A percentile compares a stretch with the other conserved stretches of the same genome.
phyloP scores from a whole-genome alignment of 305 asterid genomes.

The Solanum chacoense region DNA sequence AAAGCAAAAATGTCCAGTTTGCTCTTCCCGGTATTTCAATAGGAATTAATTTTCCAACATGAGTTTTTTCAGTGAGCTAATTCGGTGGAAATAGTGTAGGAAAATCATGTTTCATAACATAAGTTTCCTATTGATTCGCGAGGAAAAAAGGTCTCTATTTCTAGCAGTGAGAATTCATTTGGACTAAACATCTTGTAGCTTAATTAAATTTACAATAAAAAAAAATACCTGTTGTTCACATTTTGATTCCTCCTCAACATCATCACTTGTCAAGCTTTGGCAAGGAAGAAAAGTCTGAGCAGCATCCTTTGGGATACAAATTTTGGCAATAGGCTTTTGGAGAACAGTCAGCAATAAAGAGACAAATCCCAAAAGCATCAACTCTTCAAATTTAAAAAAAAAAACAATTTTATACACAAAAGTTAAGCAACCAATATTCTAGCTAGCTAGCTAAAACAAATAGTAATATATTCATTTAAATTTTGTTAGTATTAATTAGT shows the following conservation, averaged over 20 bases:
- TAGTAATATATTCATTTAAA: not conserved
- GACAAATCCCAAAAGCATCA: conserved; percentile 71
- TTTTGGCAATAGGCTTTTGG: conserved; percentile 40
- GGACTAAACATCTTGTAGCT: not conserved
- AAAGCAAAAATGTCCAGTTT: not conserved
- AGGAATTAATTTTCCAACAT: not conserved
- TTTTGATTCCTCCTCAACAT: conserved; percentile 39
- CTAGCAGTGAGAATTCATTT: not conserved
- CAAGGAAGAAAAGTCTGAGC: conserved; percentile 63
- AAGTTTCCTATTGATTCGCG: not conserved
- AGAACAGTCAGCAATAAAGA: conserved; percentile 46
- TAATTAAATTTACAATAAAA: not conserved
- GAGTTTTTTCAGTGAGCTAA: not conserved
- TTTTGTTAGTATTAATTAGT: not conserved
- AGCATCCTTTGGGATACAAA: conserved; percentile 36
- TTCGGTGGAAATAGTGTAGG: not conserved
- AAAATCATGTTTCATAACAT: not conserved
- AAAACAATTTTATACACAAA: not conserved
- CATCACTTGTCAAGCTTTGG: conserved; percentile 13
- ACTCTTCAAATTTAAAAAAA: conserved; percentile 22
- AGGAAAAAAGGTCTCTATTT: not conserved
- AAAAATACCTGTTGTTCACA: conserved; percentile 32
- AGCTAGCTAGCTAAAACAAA: not conserved
- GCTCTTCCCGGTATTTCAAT: not conserved
- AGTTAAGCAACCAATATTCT: not conserved